A percentile compares a stretch with the other conserved stretches of the same genome.
Conservation (phyloP, 2,329 filamentous ascomycete species). For the Lecanicillium sp. region DNA sequence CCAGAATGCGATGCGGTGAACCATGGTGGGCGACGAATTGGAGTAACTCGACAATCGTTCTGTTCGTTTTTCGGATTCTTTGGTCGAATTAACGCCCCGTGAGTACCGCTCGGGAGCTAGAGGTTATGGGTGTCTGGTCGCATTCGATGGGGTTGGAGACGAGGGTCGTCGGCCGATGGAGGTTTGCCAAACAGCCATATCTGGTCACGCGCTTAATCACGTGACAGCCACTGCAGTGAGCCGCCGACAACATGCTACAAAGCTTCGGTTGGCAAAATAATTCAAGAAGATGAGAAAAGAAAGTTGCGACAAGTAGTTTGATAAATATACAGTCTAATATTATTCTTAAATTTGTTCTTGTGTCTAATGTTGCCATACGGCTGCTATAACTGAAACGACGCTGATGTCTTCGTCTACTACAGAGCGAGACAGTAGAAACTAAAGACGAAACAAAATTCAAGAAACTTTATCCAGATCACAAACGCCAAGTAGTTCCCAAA, state of each 20-base stretch:
- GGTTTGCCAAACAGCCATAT: slow-evolving; percentile 10
- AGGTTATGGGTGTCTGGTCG: slow-evolving; percentile 13
- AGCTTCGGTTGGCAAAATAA: no score
- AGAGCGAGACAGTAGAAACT: neutral
- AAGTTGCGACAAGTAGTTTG: no score
- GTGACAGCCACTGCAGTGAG: neutral
- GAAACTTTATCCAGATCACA: neutral
- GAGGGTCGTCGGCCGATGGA: slow-evolving; percentile 18
- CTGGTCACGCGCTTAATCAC: slow-evolving; percentile 7
- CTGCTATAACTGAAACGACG: no score
- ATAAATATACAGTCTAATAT: no score
- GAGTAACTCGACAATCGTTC: slow-evolving; percentile 11
- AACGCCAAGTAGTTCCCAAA: neutral
- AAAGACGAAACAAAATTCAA: neutral
- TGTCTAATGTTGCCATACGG: no score
- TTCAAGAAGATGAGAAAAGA: no score
- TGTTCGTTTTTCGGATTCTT: slow-evolving; percentile 6
- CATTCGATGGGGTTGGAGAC: slow-evolving; percentile 12
- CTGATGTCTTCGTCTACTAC: no score
- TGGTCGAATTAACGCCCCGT: neutral
- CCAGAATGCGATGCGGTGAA: slow-evolving; percentile 69
- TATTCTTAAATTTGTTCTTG: no score
- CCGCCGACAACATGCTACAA: neutral
- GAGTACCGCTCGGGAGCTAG: slow-evolving; percentile 11
- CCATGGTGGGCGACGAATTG: slow-evolving; percentile 37